Conservation (phyloP, 2,329 filamentous ascomycete species). For the Lithohypha guttulata region DNA sequence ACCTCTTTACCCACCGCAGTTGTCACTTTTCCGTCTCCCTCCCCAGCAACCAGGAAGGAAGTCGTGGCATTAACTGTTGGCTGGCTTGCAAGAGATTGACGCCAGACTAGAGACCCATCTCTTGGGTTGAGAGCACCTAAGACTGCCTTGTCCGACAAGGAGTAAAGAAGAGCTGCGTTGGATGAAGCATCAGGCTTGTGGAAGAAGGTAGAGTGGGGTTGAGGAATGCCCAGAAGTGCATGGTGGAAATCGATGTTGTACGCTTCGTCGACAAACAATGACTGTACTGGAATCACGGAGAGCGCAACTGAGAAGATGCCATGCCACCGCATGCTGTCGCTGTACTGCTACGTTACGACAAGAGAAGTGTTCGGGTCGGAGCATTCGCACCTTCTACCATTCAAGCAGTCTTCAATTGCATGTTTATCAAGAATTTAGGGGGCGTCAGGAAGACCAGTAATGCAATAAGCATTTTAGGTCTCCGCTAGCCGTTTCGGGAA, state of each 20-base stretch:
- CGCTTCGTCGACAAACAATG: constrained; percentile 83
- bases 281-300: constrained; percentile 24
- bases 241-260: constrained; percentile 89
- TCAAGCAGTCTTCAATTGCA: no score
- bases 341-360: background rate
- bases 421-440: no score
- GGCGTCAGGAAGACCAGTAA: no score
- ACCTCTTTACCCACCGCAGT: constrained; percentile 61
- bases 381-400: no score
- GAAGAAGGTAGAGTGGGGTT: constrained; percentile 82
- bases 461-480: no score
- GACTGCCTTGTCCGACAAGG: constrained; percentile 71
- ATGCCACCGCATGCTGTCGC: constrained; percentile 8
- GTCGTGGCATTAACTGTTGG: constrained; percentile 29
- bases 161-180: constrained; percentile 82
- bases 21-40: constrained; percentile 66
- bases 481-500: no score
- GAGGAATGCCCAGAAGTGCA: constrained; percentile 73
- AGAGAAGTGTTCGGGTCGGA: background rate
- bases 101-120: constrained; percentile 75
- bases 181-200: constrained; percentile 72
- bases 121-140: constrained; percentile 82
- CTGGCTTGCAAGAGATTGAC: constrained; percentile 56
- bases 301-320: constrained; percentile 4
- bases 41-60: constrained; percentile 30